A percentile compares a stretch with the other conserved stretches of the same genome.
Evolutionary conservation across 192 early-diverging fungal genomes (phyloP).

Genomic region (Coemansia sp.): DNA sequence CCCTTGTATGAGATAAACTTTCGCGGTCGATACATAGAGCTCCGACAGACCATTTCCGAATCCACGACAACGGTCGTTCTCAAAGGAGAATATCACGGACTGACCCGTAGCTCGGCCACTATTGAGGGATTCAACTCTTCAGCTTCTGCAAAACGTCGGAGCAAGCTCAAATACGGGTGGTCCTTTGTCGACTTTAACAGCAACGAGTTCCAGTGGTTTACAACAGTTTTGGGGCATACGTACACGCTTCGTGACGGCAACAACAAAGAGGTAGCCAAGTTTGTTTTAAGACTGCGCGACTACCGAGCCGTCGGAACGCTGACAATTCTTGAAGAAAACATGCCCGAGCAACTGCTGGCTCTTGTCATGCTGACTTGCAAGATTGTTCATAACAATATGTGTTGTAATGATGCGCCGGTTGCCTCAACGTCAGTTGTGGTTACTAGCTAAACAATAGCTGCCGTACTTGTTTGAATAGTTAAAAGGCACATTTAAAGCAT

Average conservation of each 20-base stretch:
- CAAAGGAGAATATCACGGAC: background rate
- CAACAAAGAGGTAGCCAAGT: background rate
- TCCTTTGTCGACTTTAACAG: constrained; percentile 4
- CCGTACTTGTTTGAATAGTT: background rate
- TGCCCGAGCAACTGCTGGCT: background rate
- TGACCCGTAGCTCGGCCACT: background rate
- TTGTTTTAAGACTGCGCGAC: background rate
- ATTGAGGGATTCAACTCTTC: background rate
- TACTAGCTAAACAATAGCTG: background rate
- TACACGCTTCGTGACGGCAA: background rate
- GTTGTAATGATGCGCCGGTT: background rate
- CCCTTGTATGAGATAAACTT: constrained; percentile 3
- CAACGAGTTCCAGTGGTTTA: constrained; percentile 2
- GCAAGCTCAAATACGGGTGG: constrained; percentile 2
- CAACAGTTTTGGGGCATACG: background rate
- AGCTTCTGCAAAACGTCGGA: background rate
- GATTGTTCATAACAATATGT: background rate
- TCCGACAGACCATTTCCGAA: background rate
- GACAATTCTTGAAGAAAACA: background rate
- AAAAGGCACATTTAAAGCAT: background rate
- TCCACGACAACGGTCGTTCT: background rate
- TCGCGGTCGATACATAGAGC: background rate
- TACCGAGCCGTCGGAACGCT: background rate
- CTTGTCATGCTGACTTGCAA: constrained; percentile 1
- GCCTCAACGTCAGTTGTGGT: background rate